Evolutionary conservation across 2,329 filamentous ascomycete species (phyloP), one percentile per base, ranked within the genome.

Genomic region (Leptographium lundbergii): DNA sequence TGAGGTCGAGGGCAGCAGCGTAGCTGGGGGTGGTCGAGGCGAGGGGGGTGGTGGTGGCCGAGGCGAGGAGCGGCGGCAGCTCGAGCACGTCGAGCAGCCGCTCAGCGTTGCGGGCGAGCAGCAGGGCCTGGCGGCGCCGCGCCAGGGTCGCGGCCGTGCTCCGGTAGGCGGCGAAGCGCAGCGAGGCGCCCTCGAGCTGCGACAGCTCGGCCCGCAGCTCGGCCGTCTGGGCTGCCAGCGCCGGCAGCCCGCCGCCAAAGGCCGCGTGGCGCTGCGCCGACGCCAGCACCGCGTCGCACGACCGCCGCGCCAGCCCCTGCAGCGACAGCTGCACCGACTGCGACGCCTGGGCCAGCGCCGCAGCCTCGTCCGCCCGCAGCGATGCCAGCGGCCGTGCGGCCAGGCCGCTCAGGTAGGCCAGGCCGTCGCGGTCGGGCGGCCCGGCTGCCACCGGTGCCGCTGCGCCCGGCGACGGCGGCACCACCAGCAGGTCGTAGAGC

Each of bases 81-180:
- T 97, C 92, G 61, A 99, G 82, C 36, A 97, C 86, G 69, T 96
- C 91, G 34, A 91, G 87, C 3, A 97, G 79, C 59, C 92, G 84
- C 70, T 96, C 92, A 32, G 92, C 86, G 69, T 96, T 97, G 54
- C 89, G 82, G 22, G 89, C 83, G 19, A 97, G 77, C 25, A 95
- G 79, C 67, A 96, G 81, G 0, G 89, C 88, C 68, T 87, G 86
- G 67, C 88, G 89, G 64, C 94, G 82, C 29, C 86, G 76, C 56
- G 85, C 84, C 32, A 96, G 77, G 0, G 80, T 19, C 14, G 1
- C 17, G 39, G 9, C n/a, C n/a, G n/a, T n/a, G 17, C 25, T 9
- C 27, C 36, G 19, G 55, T 84, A 80, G 59, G 85, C 81, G 9
- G 91, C 89, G 73, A 99, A 99, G 53, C 75, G 77, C 54, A 91